Conservation (phyloP, 2,329 filamentous ascomycete species). For the Cryphonectria radicalis region DNA sequence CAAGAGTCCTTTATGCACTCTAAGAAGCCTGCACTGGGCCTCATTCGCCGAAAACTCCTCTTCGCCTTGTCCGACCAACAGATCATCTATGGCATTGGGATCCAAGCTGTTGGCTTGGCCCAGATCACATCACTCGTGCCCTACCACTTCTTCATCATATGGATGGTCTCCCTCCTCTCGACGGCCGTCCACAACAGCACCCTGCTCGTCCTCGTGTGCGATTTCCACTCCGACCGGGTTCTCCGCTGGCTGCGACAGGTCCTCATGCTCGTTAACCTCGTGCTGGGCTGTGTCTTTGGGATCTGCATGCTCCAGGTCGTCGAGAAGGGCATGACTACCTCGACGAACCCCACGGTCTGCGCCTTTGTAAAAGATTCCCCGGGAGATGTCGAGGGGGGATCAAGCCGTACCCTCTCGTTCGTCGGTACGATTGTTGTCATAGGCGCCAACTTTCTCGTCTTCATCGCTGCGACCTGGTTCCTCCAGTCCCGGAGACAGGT, state of each 20-base stretch:
- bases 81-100: constrained; percentile 70
- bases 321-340: constrained; percentile 49
- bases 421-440: constrained; percentile 66
- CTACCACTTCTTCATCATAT: constrained; percentile 74
- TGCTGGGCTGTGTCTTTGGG: constrained; percentile 59
- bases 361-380: constrained; percentile 50
- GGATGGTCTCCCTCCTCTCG: constrained; percentile 64
- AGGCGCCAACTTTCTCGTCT: constrained; percentile 61
- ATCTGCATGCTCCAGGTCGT: constrained; percentile 62
- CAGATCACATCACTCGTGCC: constrained; percentile 62
- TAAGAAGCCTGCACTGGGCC: constrained; percentile 21
- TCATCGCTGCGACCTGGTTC: constrained; percentile 66
- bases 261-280: constrained; percentile 69
- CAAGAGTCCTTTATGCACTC: constrained; percentile 27
- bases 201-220: constrained; percentile 66
- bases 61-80: constrained; percentile 70
- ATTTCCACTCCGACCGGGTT: constrained; percentile 70
- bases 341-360: constrained; percentile 62
- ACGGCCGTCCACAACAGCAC: constrained; percentile 69
- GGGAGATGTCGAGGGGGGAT: constrained; percentile 41
- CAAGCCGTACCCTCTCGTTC: constrained; percentile 53
- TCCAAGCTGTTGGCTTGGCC: constrained; percentile 66
- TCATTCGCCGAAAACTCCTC: constrained; percentile 61
- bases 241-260: constrained; percentile 67
- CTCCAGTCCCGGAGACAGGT: constrained; percentile 59